A percentile compares a stretch with the other conserved stretches of the same genome.
Evolutionary conservation across 2,329 filamentous ascomycete species (phyloP).

Genomic region (Trichoderma guizhouense): DNA sequence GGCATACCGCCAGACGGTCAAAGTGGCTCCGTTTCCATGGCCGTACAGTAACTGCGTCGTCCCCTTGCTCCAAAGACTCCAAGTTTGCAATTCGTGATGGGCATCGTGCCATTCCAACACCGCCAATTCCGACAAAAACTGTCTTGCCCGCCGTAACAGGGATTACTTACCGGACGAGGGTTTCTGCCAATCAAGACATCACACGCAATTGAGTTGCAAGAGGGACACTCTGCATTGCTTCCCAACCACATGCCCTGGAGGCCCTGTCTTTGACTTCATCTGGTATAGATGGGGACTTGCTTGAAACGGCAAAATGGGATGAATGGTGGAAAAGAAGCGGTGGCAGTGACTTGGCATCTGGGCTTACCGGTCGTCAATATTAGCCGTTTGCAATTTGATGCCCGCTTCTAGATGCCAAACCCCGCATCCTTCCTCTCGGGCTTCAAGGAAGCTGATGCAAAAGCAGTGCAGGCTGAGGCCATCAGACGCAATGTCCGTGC

Average conservation of each 20-base stretch:
- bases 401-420: not conserved
- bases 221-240: slow-evolving; percentile 11
- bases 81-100: not conserved
- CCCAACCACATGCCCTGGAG: slow-evolving; percentile 1
- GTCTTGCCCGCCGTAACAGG: not conserved
- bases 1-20: slow-evolving; percentile 16
- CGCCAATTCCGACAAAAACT: slow-evolving; percentile 1
- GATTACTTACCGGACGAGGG: not conserved
- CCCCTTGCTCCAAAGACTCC: not conserved
- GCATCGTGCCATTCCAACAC: not conserved
- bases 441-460: slow-evolving; percentile 9
- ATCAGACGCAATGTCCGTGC: slow-evolving; percentile 6
- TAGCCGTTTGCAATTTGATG: not conserved
- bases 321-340: not conserved
- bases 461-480: slow-evolving; percentile 7
- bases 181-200: slow-evolving; percentile 17
- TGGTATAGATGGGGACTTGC: not conserved
- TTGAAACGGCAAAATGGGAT: not conserved
- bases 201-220: slow-evolving; percentile 2
- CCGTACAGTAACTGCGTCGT: not conserved
- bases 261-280: not conserved
- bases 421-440: not conserved
- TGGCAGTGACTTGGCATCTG: not conserved
- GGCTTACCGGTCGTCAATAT: not conserved
- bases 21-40: not conserved